Evolutionary conservation across 1,284 basidiomycete species (phyloP), one percentile per base, ranked within the genome.

Genomic region (Ganoderma boninense): DNA sequence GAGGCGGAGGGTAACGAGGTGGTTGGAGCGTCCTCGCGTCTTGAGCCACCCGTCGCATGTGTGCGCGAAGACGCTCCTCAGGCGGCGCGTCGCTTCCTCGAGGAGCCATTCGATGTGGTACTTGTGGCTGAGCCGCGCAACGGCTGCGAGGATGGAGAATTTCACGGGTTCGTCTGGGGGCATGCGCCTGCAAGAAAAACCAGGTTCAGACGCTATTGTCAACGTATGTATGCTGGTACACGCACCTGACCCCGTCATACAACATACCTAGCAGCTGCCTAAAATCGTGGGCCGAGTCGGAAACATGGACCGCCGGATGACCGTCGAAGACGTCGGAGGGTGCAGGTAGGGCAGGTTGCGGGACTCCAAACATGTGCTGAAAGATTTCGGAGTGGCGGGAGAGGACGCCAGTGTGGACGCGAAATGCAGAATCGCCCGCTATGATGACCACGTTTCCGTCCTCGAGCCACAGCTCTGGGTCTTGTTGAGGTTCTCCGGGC

Each of bases 381-480:
- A 68, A 68, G 29, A 46, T 16, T 29, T 68, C 63, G n/a, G 63
- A 54, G 49, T 54, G 63, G 38, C 44, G 63, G 13, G 63, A 35
- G 14, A 64, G 63, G 20, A 64, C 8, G 32, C 63, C 63, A n/a
- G 46, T 23, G n/a, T 64, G 63, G 10, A 65, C 54, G 13, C 64
- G 52, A 29, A 65, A 65, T 6, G 52, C 40, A 14, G 26, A 23
- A 20, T 7, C 8, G 16, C 40, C 35, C 8, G 64, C 52, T 6
- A 65, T 20, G 38, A 57, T 14, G 13, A 65, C 64, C 5, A 57
- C 46, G 26, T 65, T 65, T n/a, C 64, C 64, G 54, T 65, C 64
- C 40, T 29, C 49, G 23, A 65, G 32, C 64, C 64, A 65, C 46
- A 64, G 46, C 38, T 62, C 61, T 23, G 35, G 18, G 8, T 60